Percentiles rank a stretch among this genome's conserved stretches.
phyloP scores from a whole-genome alignment of 495 filamentous ascomycete genomes.

The Massariosphaeria phaeospora region DNA sequence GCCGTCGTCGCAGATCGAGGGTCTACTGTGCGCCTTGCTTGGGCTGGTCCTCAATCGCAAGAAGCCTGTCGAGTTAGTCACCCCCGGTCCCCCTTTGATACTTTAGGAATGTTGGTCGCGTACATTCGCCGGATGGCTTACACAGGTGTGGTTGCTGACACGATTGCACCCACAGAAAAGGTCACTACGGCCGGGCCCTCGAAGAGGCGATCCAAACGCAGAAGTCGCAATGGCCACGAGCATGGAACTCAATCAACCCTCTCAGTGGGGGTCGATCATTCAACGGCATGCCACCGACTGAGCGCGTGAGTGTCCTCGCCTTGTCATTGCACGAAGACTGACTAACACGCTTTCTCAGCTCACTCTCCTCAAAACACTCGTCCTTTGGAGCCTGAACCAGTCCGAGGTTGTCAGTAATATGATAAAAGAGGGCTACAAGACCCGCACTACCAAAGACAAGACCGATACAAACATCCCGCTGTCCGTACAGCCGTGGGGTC shows the following conservation, averaged over 20 bases:
- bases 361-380: slow-evolving; percentile 71
- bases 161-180: slow-evolving; percentile 50
- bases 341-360: slow-evolving; percentile 50
- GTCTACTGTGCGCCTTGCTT: slow-evolving; percentile 81
- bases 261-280: slow-evolving; percentile 74
- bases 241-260: slow-evolving; percentile 83
- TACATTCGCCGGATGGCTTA: background rate
- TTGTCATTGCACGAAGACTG: background rate
- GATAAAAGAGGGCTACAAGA: slow-evolving; percentile 83
- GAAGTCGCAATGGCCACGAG: slow-evolving; percentile 79
- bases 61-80: slow-evolving; percentile 92
- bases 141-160: slow-evolving; percentile 15
- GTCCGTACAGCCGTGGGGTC: slow-evolving; percentile 91
- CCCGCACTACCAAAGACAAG: slow-evolving; percentile 69
- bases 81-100: slow-evolving; percentile 13
- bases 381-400: slow-evolving; percentile 84
- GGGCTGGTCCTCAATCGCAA: slow-evolving; percentile 89
- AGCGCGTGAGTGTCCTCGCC: slow-evolving; percentile 61
- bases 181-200: slow-evolving; percentile 84
- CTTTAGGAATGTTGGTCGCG: slow-evolving; percentile 11
- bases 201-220: slow-evolving; percentile 89
- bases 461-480: slow-evolving; percentile 87
- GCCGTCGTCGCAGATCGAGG: slow-evolving; percentile 80
- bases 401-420: slow-evolving; percentile 77
- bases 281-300: slow-evolving; percentile 66